Evolutionary conservation across 371 early-diverging fungal genomes (phyloP).

Genomic region (Phascolomyces articulosus): DNA sequence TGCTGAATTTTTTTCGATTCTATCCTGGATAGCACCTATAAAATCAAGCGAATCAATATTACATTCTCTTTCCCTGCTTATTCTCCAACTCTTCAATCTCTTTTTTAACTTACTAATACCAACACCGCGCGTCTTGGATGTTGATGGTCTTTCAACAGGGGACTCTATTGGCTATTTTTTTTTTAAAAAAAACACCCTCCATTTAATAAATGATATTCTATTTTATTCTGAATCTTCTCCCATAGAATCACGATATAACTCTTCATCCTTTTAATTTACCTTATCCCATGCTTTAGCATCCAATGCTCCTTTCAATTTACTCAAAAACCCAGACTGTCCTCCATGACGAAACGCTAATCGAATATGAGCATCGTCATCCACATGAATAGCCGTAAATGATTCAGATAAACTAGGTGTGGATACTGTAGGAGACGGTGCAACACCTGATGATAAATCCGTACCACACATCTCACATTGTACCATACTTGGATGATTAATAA

Average conservation of each 20-base stretch:
- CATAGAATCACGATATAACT: too few species aligned
- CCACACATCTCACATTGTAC: conserved; percentile 82
- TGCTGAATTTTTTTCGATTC: conserved; percentile 63
- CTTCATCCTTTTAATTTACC: conserved; percentile 4
- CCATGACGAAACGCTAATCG: conserved; percentile 83
- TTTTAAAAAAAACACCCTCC: neutral
- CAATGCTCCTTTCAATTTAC: conserved; percentile 63
- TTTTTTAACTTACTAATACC: conserved; percentile 43
- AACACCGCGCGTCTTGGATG: conserved; percentile 27
- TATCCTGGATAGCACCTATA: conserved; percentile 75
- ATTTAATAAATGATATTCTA: too few species aligned
- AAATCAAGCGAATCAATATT: neutral
- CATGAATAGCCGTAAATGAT: neutral
- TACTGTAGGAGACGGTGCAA: conserved; percentile 6
- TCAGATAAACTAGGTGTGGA: conserved; percentile 12
- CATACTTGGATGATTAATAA: conserved; percentile 84
- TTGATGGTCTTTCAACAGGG: conserved; percentile 8
- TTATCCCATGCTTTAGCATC: conserved; percentile 68
- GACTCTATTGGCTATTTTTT: conserved; percentile 1
- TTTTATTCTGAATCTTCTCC: too few species aligned
- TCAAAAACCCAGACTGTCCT: conserved; percentile 63
- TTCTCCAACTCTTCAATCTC: neutral
- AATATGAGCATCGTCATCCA: conserved; percentile 31
- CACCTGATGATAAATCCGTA: conserved; percentile 40
- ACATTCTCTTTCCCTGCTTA: neutral